These are phyloP conservation scores for Aspergillus candidus DNA, from an alignment of 2,329 filamentous ascomycete species.

Conservation along the genomic window DNA sequence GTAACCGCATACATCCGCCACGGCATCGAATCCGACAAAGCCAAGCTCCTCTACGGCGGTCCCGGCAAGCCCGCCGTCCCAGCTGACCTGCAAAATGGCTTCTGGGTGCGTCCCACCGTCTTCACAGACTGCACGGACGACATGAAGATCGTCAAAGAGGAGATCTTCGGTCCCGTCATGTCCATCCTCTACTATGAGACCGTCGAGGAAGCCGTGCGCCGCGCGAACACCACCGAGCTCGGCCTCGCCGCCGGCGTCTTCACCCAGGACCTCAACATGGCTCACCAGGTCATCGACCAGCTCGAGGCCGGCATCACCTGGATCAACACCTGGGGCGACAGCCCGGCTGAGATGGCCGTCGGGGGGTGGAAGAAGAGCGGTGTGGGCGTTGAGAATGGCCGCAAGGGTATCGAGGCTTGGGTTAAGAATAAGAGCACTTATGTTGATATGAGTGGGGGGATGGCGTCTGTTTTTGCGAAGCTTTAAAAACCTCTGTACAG, in stretches of 20 bases:
- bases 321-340: conserved; percentile 93
- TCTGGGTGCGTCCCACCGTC: conserved; percentile 76
- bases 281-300: conserved; percentile 63
- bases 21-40: conserved; percentile 66
- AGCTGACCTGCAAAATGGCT: conserved; percentile 55
- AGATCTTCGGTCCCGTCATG: conserved; percentile 88
- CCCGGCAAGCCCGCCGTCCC: conserved; percentile 52
- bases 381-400: conserved; percentile 79
- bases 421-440: conserved; percentile 81
- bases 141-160: conserved; percentile 74
- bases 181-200: conserved; percentile 68
- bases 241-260: conserved; percentile 83
- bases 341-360: conserved; percentile 84
- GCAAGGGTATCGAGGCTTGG: conserved; percentile 73
- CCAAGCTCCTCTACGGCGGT: conserved; percentile 68
- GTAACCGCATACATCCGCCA: conserved; percentile 70
- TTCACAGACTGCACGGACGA: conserved; percentile 79
- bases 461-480: conserved; percentile 68
- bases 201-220: conserved; percentile 61
- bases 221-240: conserved; percentile 71
- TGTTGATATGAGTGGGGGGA: conserved; percentile 69
- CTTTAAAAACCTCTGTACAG: conserved; percentile 41
- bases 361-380: conserved; percentile 91
- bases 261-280: conserved; percentile 65
- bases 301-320: conserved; percentile 83